Evolutionary conservation across 805 yeast species (phyloP).

Genomic region (Barnettozyma vustinii): DNA sequence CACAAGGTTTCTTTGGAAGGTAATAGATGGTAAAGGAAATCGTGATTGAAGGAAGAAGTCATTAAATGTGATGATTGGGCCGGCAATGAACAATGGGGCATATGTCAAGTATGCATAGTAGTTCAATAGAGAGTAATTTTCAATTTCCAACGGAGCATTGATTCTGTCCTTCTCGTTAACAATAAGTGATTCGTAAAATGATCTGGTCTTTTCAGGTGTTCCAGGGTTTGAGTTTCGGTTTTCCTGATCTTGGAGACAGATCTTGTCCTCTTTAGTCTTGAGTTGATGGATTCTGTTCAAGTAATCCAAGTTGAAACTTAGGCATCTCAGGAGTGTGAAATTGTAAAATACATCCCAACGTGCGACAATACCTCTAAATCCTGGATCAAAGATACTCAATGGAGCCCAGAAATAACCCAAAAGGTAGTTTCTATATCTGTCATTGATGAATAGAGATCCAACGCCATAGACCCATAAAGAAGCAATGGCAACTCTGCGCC

Average conservation of each 20-base stretch:
- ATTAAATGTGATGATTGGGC: conserved; percentile 90
- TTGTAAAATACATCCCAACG: conserved; percentile 97
- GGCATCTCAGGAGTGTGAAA: conserved; percentile 77
- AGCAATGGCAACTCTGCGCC: conserved; percentile 34
- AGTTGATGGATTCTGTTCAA: conserved; percentile 34
- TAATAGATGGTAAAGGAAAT: conserved; percentile 55
- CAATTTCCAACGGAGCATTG: conserved; percentile 52
- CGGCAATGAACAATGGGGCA: conserved; percentile 89
- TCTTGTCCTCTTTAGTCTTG: conserved; percentile 13
- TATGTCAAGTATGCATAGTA: conserved; percentile 75
- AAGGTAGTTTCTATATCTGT: conserved; percentile 49
- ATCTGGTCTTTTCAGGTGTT: conserved; percentile 14
- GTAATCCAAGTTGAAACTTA: conserved; percentile 80
- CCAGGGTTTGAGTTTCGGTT: conserved; percentile 18
- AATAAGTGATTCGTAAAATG: conserved; percentile 13
- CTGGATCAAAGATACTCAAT: conserved; percentile 51
- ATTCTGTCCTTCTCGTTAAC: conserved; percentile 61
- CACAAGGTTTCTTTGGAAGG: conserved; percentile 41
- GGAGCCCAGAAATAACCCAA: conserved; percentile 37
- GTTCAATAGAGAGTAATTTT: conserved; percentile 58
- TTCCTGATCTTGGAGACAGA: conserved; percentile 16
- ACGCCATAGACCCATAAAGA: conserved; percentile 77
- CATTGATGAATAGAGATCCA: conserved; percentile 73
- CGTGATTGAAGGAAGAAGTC: conserved; percentile 77
- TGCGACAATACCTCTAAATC: conserved; percentile 67